A percentile compares a stretch with the other conserved stretches of the same genome.
These are phyloP conservation scores for Bipolaris bicolor DNA, from an alignment of 2,329 filamentous ascomycete species.

Conservation along the genomic window DNA sequence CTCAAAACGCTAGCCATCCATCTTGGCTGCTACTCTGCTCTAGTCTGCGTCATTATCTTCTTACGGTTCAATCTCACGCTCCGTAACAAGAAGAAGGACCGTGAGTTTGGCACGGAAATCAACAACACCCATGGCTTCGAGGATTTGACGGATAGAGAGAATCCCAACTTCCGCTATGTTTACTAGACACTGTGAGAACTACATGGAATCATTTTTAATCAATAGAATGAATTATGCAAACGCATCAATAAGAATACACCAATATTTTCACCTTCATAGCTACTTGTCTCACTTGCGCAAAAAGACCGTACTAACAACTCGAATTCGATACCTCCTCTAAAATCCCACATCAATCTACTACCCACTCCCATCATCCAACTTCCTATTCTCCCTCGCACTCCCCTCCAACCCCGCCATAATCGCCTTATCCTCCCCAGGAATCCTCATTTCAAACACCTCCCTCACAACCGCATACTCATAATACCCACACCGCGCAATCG, in stretches of 20 bases:
- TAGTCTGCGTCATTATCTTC: slow-evolving; percentile 63
- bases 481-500: slow-evolving; percentile 67
- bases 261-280: too few species aligned
- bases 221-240: neutral
- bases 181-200: slow-evolving; percentile 22
- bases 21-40: slow-evolving; percentile 69
- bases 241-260: neutral
- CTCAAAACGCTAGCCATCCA: slow-evolving; percentile 73
- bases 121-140: slow-evolving; percentile 61
- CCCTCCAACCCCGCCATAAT: slow-evolving; percentile 39
- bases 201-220: neutral
- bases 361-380: slow-evolving; percentile 9
- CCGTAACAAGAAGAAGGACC: slow-evolving; percentile 66
- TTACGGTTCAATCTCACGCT: slow-evolving; percentile 64
- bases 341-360: neutral
- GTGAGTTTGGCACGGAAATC: slow-evolving; percentile 44
- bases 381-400: slow-evolving; percentile 31
- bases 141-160: slow-evolving; percentile 68
- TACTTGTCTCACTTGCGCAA: neutral
- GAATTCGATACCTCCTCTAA: neutral
- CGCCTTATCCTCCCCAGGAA: slow-evolving; percentile 49
- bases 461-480: slow-evolving; percentile 63
- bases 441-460: slow-evolving; percentile 65
- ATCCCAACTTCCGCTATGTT: slow-evolving; percentile 65
- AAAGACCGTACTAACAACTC: too few species aligned